Evolutionary conservation across 768 basidiomycete species (phyloP), one percentile per base, ranked within the genome.

Genomic region (Termitomyces sp.): DNA sequence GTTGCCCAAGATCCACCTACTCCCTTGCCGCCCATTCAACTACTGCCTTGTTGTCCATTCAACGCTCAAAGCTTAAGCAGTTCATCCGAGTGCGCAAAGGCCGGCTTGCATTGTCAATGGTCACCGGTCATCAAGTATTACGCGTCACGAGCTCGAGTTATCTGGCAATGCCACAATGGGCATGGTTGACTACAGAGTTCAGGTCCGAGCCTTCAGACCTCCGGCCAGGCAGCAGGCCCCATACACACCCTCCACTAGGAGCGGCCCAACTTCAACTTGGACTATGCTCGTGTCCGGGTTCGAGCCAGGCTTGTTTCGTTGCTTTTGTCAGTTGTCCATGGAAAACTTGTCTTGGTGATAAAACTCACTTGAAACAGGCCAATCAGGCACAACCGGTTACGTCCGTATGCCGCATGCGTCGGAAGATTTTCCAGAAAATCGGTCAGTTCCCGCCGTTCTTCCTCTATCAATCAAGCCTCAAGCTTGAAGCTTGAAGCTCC

Each of bases 311-410:
- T 12, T 2, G 46, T 28, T 3, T 12, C 20, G 20, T 13, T 45
- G n/a, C 20, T 48, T 24, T 48, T 48, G n/a, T 48, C 13, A 48
- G 13, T 12, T 24, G 24, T 15, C 4, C 2, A 13, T 22, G 6
- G 46, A 13, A 16, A 28, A 15, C 13, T n/a, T n/a, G 28, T 28
- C 28, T 28, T 28, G 28, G 28, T 4, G 35, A 36, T 36, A 36
- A 36, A n/a, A 36, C 35, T 36, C 35, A 36, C 35, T 13, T 28
- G 20, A 8, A 32, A 33, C 20, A n/a, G n/a, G n/a, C n/a, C n/a
- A n/a, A n/a, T n/a, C 52, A 55, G 54, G 54, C 53, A 54, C 53
- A 40, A 18, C 24, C 53, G 38, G 53, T 18, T 39, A 11, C 52
- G 6, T 20, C 22, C 15, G 13, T n/a, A 18, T 28, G 13, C 36